phyloP scores from a whole-genome alignment of 495 filamentous ascomycete species.

The Chaetomium fimeti region DNA sequence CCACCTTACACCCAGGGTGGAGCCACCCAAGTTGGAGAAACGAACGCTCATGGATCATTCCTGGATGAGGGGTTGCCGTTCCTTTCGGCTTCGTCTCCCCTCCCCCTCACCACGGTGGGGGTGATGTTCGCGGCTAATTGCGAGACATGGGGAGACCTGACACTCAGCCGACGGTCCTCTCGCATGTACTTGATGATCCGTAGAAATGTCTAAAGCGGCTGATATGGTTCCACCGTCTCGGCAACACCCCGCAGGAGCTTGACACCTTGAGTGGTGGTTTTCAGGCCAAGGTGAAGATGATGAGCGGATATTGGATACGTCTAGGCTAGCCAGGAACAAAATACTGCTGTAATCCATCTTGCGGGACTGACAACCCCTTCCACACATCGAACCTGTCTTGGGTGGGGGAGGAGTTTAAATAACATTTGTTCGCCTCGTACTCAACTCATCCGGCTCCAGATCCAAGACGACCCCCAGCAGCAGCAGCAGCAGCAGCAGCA shows the following conservation, averaged over 20 bases:
- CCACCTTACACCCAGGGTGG: conserved; percentile 1
- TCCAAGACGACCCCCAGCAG: not conserved
- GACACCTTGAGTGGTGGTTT: no score
- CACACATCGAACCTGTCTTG: no score
- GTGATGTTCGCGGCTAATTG: conserved; percentile 27
- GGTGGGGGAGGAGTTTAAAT: not conserved
- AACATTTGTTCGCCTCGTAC: not conserved
- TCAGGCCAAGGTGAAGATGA: no score
- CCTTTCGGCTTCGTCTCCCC: conserved; percentile 4
- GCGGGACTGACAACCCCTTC: not conserved
- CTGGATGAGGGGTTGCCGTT: conserved; percentile 14
- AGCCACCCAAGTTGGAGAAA: conserved; percentile 7
- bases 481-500: no score
- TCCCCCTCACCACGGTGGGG: conserved; percentile 15
- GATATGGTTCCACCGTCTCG: not conserved
- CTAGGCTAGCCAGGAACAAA: not conserved
- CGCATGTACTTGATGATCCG: conserved; percentile 6
- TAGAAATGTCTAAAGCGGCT: not conserved
- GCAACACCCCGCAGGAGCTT: no score
- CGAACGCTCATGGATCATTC: not conserved
- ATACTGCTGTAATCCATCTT: not conserved
- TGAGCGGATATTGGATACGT: no score
- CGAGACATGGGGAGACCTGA: conserved; percentile 4
- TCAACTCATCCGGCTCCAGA: not conserved
- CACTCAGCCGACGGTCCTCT: conserved; percentile 6